Base-by-base conservation (phyloP, 2,329 filamentous ascomycete species). In the Trichophyton schoenleinii region DNA sequence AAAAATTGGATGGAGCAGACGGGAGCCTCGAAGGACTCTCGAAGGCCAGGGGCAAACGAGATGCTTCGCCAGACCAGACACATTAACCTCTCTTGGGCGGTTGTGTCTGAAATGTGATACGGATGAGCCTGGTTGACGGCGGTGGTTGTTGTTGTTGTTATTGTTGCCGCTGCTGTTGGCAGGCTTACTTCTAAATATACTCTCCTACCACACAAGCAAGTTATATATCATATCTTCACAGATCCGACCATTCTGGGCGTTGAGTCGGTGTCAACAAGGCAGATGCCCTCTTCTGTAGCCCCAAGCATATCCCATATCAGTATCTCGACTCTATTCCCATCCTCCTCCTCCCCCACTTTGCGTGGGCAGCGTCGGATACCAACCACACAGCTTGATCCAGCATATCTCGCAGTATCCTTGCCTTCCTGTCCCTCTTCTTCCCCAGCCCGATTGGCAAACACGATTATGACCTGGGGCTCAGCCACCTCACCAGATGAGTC, bases 341-440 rank as follows among this genome's bases (percentile, higher is more conserved):
- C n/a, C 3, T 22, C n/a, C 2, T 57, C 42, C 49, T 63, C 64
- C 44, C 59, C 62, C 63, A 59, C 60, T 61, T 48, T 66, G 38
- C 9, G 41, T 31, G 25, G 31, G 60, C 34, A 64, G 57, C 9
- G 60, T 63, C 57, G 64, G 63, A 72, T 66, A 20, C 68, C 74
- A 62, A 80, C 67, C 52, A 79, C 72, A 61, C 75, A 69, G 63
- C 77, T 79, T n/a, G 74, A 77, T 53, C 78, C 78, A 59, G 77
- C 78, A 70, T 79, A 80, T 58, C 72, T 70, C 57, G 73, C 77
- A 34, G 72, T 70, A 53, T 72, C 71, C 63, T 74, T 72, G 48
- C 71, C 68, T 55, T 68, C 70, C 18, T 66, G 67, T 18, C 71
- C 73, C 64, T 69, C 62, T 57, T 78, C 78, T 60, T 75, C 71